A percentile compares a stretch with the other conserved stretches of the same genome.
phyloP scores from a whole-genome alignment of 306 rosid species.

The Mimosa pudica region DNA sequence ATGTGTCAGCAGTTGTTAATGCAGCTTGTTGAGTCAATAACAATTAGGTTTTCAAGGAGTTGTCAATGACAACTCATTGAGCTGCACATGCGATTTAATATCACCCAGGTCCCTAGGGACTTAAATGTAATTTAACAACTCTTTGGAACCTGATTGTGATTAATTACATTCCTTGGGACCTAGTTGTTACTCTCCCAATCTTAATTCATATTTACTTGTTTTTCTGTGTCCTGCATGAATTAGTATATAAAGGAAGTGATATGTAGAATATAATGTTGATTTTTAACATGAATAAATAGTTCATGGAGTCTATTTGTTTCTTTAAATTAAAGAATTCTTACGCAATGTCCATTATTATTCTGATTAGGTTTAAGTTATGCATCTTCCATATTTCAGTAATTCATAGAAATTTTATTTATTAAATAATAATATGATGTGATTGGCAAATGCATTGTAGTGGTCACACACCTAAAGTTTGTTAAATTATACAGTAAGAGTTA shows the following conservation, averaged over 20 bases:
- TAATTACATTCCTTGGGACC: no score
- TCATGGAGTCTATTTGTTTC: neutral
- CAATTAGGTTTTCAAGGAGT: no score
- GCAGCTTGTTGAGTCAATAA: no score
- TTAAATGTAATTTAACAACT: no score
- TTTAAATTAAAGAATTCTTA: neutral
- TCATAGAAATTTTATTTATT: neutral
- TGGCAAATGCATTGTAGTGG: neutral
- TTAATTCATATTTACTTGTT: slow-evolving; percentile 8
- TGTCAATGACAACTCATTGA: no score
- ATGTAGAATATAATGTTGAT: neutral
- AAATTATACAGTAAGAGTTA: neutral
- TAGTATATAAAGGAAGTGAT: neutral
- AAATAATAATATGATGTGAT: neutral
- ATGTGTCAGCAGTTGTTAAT: no score
- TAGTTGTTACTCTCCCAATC: neutral
- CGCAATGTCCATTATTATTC: neutral
- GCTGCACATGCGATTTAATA: no score
- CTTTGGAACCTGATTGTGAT: no score
- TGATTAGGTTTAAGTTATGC: neutral
- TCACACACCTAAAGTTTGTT: neutral
- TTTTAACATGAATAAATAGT: neutral
- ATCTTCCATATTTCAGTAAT: neutral
- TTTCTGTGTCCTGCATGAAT: neutral
- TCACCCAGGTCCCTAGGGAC: no score